Evolutionary conservation across 1,284 basidiomycete genomes (phyloP), one percentile per base, ranked within the genome.

Genomic region (Melampsora larici-populina): DNA sequence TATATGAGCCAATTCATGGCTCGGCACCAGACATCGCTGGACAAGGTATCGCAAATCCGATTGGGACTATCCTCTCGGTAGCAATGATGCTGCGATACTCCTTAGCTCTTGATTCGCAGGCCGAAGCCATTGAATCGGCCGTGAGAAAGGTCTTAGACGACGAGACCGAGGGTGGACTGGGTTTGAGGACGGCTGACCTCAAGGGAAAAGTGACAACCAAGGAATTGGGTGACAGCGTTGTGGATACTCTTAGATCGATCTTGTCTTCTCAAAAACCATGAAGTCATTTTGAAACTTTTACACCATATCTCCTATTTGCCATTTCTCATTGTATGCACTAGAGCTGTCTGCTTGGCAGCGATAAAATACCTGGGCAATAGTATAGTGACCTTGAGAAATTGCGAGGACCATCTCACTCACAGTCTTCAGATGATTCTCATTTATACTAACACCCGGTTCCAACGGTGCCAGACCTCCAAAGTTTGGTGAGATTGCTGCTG

Each of bases 11-110:
- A 78, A 96, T 97, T 77, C 84, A 85, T 80, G 84, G 93, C 70
- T 96, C 93, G 46, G 96, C 96, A 1, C 96, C 96, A 67, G 96
- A 98, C 82, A 98, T 98, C 81, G 94, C 95, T 8, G 94, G 94
- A 1, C 87, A 93, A 84, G 93, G 93, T 43, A 94, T 97, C 82
- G 96, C 96, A 79, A 99, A 98, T 85, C 96, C 96, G 43, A 89
- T 99, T 81, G 97, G 96, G 70, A 97, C 96, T 21, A 98, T 99
- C 83, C 90, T 99, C 77, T 97, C 94, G 76, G 93, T 92, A 5
- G 95, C 95, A 2, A 90, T 99, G 90, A 90, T 98, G 79, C 88
- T 98, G 75, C 89, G 95, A 69, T 99, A 97, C 86, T 98, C 96
- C 58, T 89, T 98, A 49, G 92, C 92, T 31, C 87, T 94, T 78